Base-by-base conservation (phyloP, 2,329 filamentous ascomycete genomes). In the Aspergillus viridinutans region DNA sequence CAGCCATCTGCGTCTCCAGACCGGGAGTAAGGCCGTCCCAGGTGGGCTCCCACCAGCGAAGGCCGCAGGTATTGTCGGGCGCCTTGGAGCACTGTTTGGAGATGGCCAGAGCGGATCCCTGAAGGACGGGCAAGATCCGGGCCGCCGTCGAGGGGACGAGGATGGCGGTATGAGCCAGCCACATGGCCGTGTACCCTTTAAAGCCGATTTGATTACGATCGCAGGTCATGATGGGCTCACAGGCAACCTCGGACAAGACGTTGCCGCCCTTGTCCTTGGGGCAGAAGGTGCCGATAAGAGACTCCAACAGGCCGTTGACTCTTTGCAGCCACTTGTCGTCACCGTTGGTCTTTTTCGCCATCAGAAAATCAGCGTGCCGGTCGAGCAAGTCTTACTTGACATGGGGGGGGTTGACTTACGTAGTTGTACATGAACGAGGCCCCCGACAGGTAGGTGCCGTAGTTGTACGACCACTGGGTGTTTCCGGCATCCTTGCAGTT, bases 201-300 rank as follows among this genome's bases (percentile, higher is more conserved):
- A 87, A 90, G 1, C 82, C 83, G 54, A 83, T 72, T 80, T 90
- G 88, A 64, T 92, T 89, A 52, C 81, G 78, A 50, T 85, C 85
- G 76, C 89, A 92, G 38, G 76, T 81, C 14, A 67, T 64, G 9
- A 68, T 76, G 3, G 78, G 72, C 63, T 90, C 87, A 73, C 89
- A 92, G 14, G 84, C 78, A 4, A 83, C 73, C 71, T 92, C 89
- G 60, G 75, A 83, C 60, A 87, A 83, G 61, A 86, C 77, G 52
- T 79, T 79, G 10, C 82, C 69, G 47, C 66, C 67, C 32, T 67
- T 66, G 17, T 72, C 56, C 20, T 67, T 52, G 12, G 77, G 76
- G 72, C 84, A 84, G 66, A 85, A 84, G 12, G 72, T 69, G 21
- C 68, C 57, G 0, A 76, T 73, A 5, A 51, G 49, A 23, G 77